A percentile compares a stretch with the other conserved stretches of the same genome.
phyloP scores from a whole-genome alignment of 306 rosid species.

The Cucumis sativus region DNA sequence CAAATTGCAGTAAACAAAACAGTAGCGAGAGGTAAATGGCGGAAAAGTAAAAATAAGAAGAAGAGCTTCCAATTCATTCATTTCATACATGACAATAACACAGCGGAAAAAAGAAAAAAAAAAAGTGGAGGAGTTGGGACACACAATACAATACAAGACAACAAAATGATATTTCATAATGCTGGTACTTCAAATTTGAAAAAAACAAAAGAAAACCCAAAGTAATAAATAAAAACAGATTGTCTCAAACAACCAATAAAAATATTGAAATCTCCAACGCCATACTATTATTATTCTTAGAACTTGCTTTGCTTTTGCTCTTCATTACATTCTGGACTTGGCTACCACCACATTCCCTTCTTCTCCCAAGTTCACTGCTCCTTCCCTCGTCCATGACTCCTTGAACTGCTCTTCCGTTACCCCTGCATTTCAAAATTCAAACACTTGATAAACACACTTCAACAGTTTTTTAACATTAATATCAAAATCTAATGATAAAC shows the following conservation, averaged over 20 bases:
- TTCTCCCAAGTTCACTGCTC: constrained; percentile 40
- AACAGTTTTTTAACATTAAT: too few species aligned
- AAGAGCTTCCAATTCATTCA: too few species aligned
- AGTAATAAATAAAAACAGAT: background rate
- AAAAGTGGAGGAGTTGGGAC: background rate
- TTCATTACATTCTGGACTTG: constrained; percentile 45
- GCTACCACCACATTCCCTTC: constrained; percentile 54
- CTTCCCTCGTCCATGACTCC: constrained; percentile 80
- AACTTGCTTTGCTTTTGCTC: background rate
- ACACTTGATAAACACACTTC: too few species aligned
- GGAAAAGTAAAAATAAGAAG: too few species aligned
- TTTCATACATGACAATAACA: too few species aligned
- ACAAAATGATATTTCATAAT: background rate
- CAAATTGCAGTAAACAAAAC: too few species aligned
- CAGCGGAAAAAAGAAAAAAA: too few species aligned
- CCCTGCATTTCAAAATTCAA: constrained; percentile 29
- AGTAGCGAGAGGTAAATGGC: too few species aligned
- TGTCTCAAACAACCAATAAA: background rate
- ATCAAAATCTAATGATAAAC: too few species aligned
- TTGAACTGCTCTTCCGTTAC: constrained; percentile 94
- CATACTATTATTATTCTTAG: background rate
- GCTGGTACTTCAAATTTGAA: background rate
- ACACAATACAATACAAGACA: background rate
- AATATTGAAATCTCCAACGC: background rate
- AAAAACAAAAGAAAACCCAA: background rate